phyloP scores from a whole-genome alignment of 73 alveolate genomes.

The Stentor roeselii region DNA sequence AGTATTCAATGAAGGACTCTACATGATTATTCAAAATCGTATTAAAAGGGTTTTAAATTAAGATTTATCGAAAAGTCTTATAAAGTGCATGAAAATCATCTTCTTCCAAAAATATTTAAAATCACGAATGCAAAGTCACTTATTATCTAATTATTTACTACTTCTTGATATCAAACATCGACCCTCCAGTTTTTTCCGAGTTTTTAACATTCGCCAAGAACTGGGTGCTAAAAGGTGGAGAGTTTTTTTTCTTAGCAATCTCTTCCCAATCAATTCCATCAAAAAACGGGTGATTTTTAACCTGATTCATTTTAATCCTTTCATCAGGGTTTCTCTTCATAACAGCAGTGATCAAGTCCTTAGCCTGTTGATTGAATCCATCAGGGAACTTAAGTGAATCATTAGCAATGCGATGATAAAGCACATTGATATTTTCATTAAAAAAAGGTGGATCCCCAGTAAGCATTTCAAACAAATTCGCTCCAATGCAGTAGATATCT shows the following conservation, averaged over 20 bases:
- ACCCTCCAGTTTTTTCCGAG: too few relatives aligned
- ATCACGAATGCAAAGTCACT: too few relatives aligned
- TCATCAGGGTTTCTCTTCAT: slow-evolving; percentile 1
- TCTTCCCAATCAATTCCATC: background rate
- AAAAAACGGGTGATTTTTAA: background rate
- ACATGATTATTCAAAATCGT: background rate
- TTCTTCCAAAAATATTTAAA: background rate
- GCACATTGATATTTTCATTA: slow-evolving; percentile 11
- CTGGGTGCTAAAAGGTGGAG: background rate
- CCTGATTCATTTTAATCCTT: background rate
- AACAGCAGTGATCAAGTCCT: background rate
- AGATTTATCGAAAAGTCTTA: too few relatives aligned
- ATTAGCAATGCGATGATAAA: background rate
- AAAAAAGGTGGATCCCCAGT: slow-evolving; percentile 66
- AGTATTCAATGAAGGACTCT: background rate
- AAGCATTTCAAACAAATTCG: slow-evolving; percentile 63
- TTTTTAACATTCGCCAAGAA: too few relatives aligned
- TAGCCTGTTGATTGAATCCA: background rate
- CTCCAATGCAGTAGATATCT: slow-evolving; percentile 71
- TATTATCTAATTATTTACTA: too few relatives aligned
- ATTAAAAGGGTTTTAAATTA: background rate
- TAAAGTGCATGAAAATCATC: background rate
- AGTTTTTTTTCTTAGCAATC: background rate
- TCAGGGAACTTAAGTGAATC: slow-evolving; percentile 3
- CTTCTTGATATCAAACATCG: too few relatives aligned